Percentiles rank a stretch among this genome's conserved stretches.
Conservation (phyloP, 306 rosid genomes). For the Oxytropis ochrocephala region DNA sequence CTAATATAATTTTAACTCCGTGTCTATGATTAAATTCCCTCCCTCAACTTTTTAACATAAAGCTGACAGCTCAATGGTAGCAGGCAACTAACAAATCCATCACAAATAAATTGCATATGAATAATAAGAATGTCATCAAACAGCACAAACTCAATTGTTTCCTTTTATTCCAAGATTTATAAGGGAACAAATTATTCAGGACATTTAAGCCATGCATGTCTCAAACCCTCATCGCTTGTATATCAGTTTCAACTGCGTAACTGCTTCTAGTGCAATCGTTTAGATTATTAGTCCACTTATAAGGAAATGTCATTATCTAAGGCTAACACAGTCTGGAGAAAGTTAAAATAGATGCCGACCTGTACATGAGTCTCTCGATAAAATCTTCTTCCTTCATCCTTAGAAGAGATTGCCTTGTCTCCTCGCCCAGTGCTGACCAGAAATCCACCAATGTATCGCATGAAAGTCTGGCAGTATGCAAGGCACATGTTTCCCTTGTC, state of each 20-base stretch:
- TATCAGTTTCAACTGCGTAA: conserved; percentile 18
- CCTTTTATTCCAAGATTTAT: not conserved
- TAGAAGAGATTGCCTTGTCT: conserved; percentile 86
- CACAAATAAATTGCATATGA: conserved; percentile 5
- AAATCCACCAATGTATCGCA: conserved; percentile 94
- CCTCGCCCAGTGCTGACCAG: conserved; percentile 98
- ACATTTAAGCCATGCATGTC: conserved; percentile 20
- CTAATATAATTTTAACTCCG: conserved; percentile 2
- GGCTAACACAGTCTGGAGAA: conserved; percentile 19
- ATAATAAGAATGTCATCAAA: conserved; percentile 16
- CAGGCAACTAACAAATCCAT: not conserved
- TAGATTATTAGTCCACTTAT: not conserved
- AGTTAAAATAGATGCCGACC: conserved; percentile 51
- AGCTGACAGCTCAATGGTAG: not conserved
- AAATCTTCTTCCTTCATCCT: conserved; percentile 99
- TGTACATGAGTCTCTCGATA: conserved; percentile 96
- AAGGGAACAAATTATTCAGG: not conserved
- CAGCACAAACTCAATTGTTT: not conserved
- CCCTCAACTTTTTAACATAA: conserved; percentile 5
- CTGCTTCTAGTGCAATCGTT: conserved; percentile 7
- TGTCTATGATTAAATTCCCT: conserved; percentile 5
- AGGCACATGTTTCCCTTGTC: conserved; percentile 92
- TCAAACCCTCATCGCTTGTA: not conserved
- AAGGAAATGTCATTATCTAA: conserved; percentile 21
- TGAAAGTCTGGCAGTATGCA: conserved; percentile 97